Percentiles rank a stretch among this genome's conserved stretches.
phyloP scores from a whole-genome alignment of 228 moss, liverwort and hornwort species.

The Sphagnum magellanicum region DNA sequence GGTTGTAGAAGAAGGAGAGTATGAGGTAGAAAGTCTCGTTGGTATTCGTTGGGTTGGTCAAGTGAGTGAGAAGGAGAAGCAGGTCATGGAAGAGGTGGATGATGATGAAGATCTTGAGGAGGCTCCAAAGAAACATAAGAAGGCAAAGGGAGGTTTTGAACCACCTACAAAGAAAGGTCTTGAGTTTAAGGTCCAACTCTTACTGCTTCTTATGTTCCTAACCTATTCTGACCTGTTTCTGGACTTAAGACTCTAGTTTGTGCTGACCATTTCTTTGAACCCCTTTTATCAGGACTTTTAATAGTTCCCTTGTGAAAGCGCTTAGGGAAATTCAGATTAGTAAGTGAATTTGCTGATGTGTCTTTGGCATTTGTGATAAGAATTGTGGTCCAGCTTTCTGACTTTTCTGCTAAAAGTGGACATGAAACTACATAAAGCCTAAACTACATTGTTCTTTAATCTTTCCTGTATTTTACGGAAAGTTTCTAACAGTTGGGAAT shows the following conservation, averaged over 20 bases:
- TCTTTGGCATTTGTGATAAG: no score
- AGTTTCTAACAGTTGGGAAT: not conserved
- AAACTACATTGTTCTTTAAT: not conserved
- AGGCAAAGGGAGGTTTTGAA: constrained; percentile 17
- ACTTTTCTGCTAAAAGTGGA: no score
- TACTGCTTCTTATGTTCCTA: not conserved
- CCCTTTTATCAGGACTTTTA: no score
- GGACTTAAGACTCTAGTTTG: no score
- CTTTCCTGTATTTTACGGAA: not conserved
- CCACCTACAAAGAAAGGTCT: constrained; percentile 42
- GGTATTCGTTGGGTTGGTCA: constrained; percentile 68
- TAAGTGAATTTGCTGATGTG: no score
- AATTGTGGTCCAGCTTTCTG: no score
- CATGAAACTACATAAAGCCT: no score
- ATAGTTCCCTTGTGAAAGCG: no score
- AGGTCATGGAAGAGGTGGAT: constrained; percentile 50
- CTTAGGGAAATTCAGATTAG: no score
- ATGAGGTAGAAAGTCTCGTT: constrained; percentile 69
- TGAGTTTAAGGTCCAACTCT: constrained; percentile 53
- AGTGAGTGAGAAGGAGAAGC: constrained; percentile 42
- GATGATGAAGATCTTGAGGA: constrained; percentile 32
- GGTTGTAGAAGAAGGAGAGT: constrained; percentile 44
- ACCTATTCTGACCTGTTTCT: not conserved
- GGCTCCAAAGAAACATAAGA: constrained; percentile 10
- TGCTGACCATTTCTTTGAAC: no score